These are phyloP conservation scores for Fraxinus velutina DNA, from an alignment of 305 asterid species.

Conservation along the genomic window DNA sequence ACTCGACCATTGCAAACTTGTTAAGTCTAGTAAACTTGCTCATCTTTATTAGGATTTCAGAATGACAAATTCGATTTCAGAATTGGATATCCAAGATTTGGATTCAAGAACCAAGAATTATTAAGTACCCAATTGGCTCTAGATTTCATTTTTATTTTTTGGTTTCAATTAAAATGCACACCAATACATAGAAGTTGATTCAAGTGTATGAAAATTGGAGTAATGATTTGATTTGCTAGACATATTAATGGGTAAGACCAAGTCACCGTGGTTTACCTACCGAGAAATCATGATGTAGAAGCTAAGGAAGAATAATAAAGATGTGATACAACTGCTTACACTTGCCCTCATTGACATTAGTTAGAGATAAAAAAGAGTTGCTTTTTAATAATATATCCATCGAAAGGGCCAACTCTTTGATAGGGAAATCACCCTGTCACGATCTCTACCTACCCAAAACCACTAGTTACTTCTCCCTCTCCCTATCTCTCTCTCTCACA, in stretches of 20 bases:
- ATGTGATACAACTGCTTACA: conserved; percentile 22
- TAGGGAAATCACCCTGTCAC: conserved; percentile 49
- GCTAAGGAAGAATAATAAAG: conserved; percentile 26
- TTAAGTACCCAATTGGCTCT: background rate
- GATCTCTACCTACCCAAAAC: conserved; percentile 65
- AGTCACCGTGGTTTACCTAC: conserved; percentile 43
- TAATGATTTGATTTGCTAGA: conserved; percentile 10
- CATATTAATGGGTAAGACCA: conserved; percentile 17
- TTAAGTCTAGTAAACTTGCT: background rate
- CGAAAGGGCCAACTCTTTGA: conserved; percentile 47
- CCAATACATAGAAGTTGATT: background rate
- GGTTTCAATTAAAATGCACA: background rate
- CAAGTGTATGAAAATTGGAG: background rate
- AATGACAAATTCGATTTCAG: too few species aligned
- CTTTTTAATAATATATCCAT: conserved; percentile 30
- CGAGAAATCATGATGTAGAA: conserved; percentile 33
- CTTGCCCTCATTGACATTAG: conserved; percentile 13
- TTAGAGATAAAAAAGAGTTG: conserved; percentile 11
- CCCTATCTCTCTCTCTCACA: background rate
- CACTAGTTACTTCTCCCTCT: conserved; percentile 34
- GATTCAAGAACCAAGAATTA: background rate
- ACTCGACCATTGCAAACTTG: background rate
- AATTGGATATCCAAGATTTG: too few species aligned
- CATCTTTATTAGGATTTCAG: too few species aligned
- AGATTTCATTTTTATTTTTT: too few species aligned